Base-by-base conservation (phyloP, 2,329 filamentous ascomycete genomes). In the Immersiporthe knoxdaviesiana region DNA sequence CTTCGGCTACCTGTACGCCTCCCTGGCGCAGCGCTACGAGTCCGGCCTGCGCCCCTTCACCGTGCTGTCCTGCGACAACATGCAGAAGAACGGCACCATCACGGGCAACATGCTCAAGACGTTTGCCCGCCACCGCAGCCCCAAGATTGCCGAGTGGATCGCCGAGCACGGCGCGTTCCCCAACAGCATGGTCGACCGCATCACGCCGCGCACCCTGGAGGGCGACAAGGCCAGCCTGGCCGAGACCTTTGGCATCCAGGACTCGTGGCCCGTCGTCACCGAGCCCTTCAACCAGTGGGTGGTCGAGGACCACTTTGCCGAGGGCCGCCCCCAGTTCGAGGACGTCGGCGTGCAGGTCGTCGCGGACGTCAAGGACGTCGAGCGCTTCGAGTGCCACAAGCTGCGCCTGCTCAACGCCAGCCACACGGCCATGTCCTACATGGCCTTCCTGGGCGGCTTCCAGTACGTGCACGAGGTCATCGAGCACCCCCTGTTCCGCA, bases 221-320 rank as follows among this genome's bases (percentile, higher is more conserved):
- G 74, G 74, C 67, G 84, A 86, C 76, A 85, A 83, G 71, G 74
- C 72, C 60, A 77, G 78, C 10, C 80, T 86, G 16, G 80, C 82
- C 0, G 76, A 81, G 10, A 71, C 76, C 44, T 85, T 85, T 65
- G 82, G 79, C 69, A 81, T 86, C 63, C 78, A 84, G 72, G 84
- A 86, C 72, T 74, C 78, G 4, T 86, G 84, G 84, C 84, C 84
- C 0, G 84, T 86, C 7, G 84, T 86, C 27, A 86, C 84, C 0
- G 84, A 86, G 79, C 84, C 84, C 52, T 86, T 86, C 70, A 85
- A 83, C 80, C 84, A 86, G 77, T 85, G 84, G 84, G 84, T 86
- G 1, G 78, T 86, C 63, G 84, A 86, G 76, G 84, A 86, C 77
- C 78, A 82, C 68, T 86, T 86, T 76, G 78, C 74, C 70, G 80